A percentile compares a stretch with the other conserved stretches of the same genome.
Evolutionary conservation across 306 rosid genomes (phyloP).

Genomic region (Sechiopsis laciniata): DNA sequence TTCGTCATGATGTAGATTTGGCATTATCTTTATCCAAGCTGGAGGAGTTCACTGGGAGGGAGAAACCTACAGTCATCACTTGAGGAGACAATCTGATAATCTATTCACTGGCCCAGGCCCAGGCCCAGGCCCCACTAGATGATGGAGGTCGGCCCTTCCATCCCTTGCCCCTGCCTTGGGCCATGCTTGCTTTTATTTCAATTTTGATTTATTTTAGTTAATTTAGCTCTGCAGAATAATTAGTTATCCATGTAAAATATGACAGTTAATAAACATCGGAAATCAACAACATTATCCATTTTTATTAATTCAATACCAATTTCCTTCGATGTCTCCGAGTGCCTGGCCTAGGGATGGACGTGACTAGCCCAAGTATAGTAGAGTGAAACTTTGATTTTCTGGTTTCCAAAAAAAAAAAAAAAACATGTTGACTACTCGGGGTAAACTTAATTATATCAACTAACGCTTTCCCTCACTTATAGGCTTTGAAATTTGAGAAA

Average conservation of each 20-base stretch:
- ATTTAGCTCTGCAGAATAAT: conserved; percentile 6
- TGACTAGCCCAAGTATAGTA: too few species aligned
- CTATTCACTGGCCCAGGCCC: conserved; percentile 2
- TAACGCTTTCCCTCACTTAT: too few species aligned
- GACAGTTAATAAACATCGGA: background rate
- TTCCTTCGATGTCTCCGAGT: too few species aligned
- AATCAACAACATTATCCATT: conserved; percentile 4
- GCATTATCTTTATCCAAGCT: conserved; percentile 74
- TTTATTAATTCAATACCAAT: background rate
- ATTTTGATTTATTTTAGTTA: conserved; percentile 12
- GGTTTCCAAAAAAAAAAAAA: too few species aligned
- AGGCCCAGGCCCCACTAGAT: conserved; percentile 18
- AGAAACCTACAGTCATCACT: conserved; percentile 93
- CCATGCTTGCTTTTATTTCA: conserved; percentile 11
- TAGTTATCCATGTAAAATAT: conserved; percentile 1
- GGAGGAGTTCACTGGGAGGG: conserved; percentile 90
- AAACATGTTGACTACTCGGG: too few species aligned
- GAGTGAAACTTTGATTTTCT: too few species aligned
- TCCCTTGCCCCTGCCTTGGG: conserved; percentile 7
- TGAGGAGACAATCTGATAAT: conserved; percentile 31
- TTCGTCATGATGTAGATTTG: conserved; percentile 51
- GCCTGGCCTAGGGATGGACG: too few species aligned
- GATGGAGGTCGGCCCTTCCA: conserved; percentile 23
- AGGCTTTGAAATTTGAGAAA: too few species aligned
- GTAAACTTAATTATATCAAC: too few species aligned